Base-by-base conservation (phyloP, 2,329 filamentous ascomycete species). In the Bipolaris cookei region DNA sequence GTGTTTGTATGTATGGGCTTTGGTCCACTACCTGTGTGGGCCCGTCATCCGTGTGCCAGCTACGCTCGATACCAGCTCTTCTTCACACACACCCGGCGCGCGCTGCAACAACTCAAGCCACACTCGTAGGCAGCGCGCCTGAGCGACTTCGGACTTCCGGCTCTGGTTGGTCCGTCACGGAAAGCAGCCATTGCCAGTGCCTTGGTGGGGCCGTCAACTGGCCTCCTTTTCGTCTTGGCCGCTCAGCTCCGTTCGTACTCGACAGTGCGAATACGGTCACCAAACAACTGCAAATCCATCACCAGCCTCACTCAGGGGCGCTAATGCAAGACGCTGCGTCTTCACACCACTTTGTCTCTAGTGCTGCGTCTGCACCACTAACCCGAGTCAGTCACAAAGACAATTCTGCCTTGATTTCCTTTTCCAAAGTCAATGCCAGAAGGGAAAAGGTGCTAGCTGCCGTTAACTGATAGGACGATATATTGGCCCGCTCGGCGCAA, bases 1-100 rank as follows among this genome's bases (percentile, higher is more conserved):
- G 56, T 62, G 52, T 56, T n/a, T 41, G 38, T 58, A 53, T 64
- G 56, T 54, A 67, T 68, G 70, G 70, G 73, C 71, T 70, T 73
- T 65, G 67, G 61, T 61, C 63, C 60, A 63, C 65, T 64, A 32
- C 61, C 51, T 51, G 64, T 64, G 63, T 66, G 59, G 65, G 68
- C 65, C 71, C 60, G 67, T 67, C 65, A 60, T 54, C 60, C 69
- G 65, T 68, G 67, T 38, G 51, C 18, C 64, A 67, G 65, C 25
- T 28, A 28, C 25, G 25, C 25, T 25, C 23, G 23, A 25, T 6
- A 7, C 23, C 23, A 25, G 23, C 69, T 66, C 71, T 72, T 44
- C 35, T 54, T 63, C 66, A 65, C 57, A 63, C 66, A n/a, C 38
- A 41, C 38, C 4, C 28, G 64, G 25, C 25, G 25, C 25, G 10